phyloP scores from a whole-genome alignment of 1,139 yeast species.

The Saccharomyces hybrid region DNA sequence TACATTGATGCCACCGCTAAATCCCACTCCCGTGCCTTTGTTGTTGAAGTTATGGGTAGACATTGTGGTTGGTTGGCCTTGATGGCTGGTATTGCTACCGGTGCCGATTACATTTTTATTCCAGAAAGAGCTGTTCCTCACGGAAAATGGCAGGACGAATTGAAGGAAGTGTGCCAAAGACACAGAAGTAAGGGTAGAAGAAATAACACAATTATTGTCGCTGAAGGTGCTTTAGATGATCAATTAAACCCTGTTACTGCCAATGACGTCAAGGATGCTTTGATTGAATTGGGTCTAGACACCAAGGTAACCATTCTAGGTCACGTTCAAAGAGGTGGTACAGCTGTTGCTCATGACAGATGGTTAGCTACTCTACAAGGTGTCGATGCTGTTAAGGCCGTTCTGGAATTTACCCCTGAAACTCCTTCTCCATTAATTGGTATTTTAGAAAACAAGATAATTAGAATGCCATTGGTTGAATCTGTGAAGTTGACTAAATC shows the following conservation, averaged over 20 bases:
- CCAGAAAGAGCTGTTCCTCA: constrained; percentile 69
- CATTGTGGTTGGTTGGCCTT: constrained; percentile 85
- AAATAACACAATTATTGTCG: constrained; percentile 73
- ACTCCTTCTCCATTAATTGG: constrained; percentile 76
- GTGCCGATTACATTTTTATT: constrained; percentile 73
- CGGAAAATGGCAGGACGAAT: constrained; percentile 57
- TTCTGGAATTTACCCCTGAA: constrained; percentile 58
- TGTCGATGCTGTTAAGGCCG: constrained; percentile 76
- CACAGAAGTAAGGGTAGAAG: constrained; percentile 68
- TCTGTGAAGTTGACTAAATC: constrained; percentile 63
- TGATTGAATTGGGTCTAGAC: constrained; percentile 66
- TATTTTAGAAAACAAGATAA: constrained; percentile 62
- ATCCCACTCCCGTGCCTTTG: constrained; percentile 77
- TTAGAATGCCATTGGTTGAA: constrained; percentile 61
- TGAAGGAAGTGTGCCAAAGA: constrained; percentile 55
- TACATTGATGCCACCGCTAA: constrained; percentile 80
- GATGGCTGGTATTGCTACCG: constrained; percentile 77
- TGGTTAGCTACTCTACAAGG: constrained; percentile 73
- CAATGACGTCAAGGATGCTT: constrained; percentile 58
- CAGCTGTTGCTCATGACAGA: constrained; percentile 76
- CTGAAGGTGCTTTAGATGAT: constrained; percentile 73
- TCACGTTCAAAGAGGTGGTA: constrained; percentile 82
- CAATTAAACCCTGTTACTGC: constrained; percentile 60
- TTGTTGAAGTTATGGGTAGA: constrained; percentile 85
- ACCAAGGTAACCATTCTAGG: constrained; percentile 76